Evolutionary conservation across 768 basidiomycete species (phyloP), one percentile per base, ranked within the genome.

Genomic region (Heimioporus sp.): DNA sequence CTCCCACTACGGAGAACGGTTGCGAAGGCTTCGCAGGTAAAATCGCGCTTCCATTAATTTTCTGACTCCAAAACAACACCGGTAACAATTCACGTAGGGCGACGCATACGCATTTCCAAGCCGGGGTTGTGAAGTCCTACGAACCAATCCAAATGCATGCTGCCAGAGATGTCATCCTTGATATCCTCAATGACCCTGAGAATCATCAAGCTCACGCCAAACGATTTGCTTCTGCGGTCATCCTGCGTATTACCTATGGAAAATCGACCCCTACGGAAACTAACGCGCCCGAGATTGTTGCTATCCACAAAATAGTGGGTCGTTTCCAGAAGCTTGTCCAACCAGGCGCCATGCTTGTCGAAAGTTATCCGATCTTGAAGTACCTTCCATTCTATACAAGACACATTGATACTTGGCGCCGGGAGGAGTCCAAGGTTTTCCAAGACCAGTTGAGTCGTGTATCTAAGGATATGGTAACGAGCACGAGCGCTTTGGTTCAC

Each of bases 321-420:
- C 68, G 73, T 40, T 66, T 78, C 45, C 67, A 72, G 43, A 56
- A 40, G 20, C 60, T 70, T 0, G 65, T 77, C 54, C 61, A 67
- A 0, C 73, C 71, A 5, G 75, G 74, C 11, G 64, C 65, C 12
- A 51, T 68, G 34, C 44, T 69, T 12, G 63, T 76, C 19, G 75
- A 77, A 37, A 59, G 39, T 19, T 69, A 63, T 48, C 74, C 76
- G 0, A 54, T 72, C 50, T 55, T 76, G 21, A 66, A 64, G 46
- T 80, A 79, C 59, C 62, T 88, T n/a, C 86, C 87, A 2, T 82
- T 81, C 19, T 85, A 85, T 55, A 66, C 82, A 4, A 73, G 76
- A 16, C 76, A 82, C 51, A 68, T 88, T 8, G 72, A 77, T 49
- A 66, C 71, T 2, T 83, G 81, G 43, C 83, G 85, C 56, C 59